Evolutionary conservation across 148 eudicot species (phyloP).

Genomic region (Rhododendron molle): DNA sequence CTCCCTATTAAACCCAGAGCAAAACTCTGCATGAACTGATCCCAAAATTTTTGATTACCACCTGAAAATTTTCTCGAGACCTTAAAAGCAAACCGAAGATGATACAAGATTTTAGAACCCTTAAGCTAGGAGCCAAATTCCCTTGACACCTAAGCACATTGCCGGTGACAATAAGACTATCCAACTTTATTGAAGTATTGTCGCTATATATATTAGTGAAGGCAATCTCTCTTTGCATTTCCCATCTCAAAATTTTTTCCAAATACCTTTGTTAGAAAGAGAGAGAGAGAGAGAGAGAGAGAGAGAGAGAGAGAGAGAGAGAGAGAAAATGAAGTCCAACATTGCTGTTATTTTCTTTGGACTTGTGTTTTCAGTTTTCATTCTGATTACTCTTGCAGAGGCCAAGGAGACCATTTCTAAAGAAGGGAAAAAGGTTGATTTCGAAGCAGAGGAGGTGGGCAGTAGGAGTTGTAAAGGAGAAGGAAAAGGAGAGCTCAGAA

Average conservation of each 20-base stretch:
- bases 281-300: not conserved
- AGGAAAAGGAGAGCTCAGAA: not conserved
- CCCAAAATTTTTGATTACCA: too few species aligned
- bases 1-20: too few species aligned
- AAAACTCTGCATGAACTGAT: too few species aligned
- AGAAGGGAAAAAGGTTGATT: not conserved
- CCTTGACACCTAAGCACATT: not conserved
- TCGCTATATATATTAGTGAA: not conserved
- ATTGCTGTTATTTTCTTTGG: not conserved
- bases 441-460: not conserved
- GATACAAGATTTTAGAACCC: not conserved
- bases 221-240: not conserved
- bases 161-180: not conserved
- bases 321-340: not conserved
- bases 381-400: not conserved
- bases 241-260: not conserved
- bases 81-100: not conserved
- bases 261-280: not conserved
- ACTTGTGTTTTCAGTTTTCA: not conserved
- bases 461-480: not conserved
- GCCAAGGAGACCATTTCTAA: not conserved
- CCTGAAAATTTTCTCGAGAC: too few species aligned
- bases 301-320: not conserved
- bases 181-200: not conserved
- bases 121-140: not conserved